Percentiles rank a stretch among this genome's conserved stretches.
These are phyloP conservation scores for Lumnitzera racemosa DNA, from an alignment of 345 rosid species.

Conservation along the genomic window DNA sequence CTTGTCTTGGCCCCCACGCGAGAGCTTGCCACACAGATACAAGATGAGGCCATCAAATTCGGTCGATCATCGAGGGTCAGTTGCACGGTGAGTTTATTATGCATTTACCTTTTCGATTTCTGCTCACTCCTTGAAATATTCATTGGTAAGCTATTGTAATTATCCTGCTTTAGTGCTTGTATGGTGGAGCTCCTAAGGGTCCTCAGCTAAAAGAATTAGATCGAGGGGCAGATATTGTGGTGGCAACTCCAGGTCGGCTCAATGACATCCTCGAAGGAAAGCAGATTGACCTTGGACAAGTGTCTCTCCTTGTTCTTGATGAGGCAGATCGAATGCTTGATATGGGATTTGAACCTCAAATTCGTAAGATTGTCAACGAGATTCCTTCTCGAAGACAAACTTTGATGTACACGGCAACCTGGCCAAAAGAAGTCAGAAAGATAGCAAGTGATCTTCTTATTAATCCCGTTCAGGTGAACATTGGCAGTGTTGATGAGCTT, in stretches of 20 bases:
- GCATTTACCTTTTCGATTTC: slow-evolving; percentile 1
- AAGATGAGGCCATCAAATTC: slow-evolving; percentile 77
- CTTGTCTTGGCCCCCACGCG: slow-evolving; percentile 92
- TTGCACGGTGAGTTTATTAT: slow-evolving; percentile 69
- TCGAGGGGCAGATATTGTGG: slow-evolving; percentile 94
- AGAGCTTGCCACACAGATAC: slow-evolving; percentile 97
- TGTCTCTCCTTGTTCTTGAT: slow-evolving; percentile 90
- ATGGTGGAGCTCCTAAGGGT: slow-evolving; percentile 97
- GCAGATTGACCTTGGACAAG: slow-evolving; percentile 70
- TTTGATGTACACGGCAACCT: slow-evolving; percentile 93
- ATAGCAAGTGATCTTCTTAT: slow-evolving; percentile 87
- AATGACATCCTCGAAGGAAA: slow-evolving; percentile 90
- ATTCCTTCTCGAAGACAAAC: slow-evolving; percentile 88
- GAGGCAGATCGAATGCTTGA: slow-evolving; percentile 99
- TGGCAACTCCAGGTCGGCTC: slow-evolving; percentile 97
- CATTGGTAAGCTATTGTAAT: not conserved
- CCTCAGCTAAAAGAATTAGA: slow-evolving; percentile 79
- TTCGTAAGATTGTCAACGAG: slow-evolving; percentile 94
- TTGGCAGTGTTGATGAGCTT: slow-evolving; percentile 92
- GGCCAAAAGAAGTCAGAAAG: slow-evolving; percentile 98
- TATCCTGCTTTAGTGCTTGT: slow-evolving; percentile 58
- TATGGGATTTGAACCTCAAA: slow-evolving; percentile 99
- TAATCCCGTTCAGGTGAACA: slow-evolving; percentile 91
- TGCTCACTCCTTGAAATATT: slow-evolving; percentile 1
- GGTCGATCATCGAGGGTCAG: slow-evolving; percentile 79